Evolutionary conservation across 306 rosid genomes (phyloP).

Genomic region (Pyrus pyrifolia): DNA sequence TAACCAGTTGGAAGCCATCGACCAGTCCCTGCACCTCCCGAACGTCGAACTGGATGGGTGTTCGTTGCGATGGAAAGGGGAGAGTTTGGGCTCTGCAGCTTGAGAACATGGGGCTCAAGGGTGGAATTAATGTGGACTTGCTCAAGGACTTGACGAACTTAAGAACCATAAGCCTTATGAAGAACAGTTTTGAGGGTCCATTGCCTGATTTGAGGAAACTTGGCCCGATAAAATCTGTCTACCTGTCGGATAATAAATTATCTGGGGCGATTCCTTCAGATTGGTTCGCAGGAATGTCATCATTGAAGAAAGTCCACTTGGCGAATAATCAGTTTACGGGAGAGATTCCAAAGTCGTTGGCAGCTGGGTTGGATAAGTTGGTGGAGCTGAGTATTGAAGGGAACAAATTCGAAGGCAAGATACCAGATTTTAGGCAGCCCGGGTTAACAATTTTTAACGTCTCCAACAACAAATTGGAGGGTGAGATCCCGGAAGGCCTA

Average conservation of each 20-base stretch:
- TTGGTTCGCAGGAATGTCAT: conserved; percentile 35
- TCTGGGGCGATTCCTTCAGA: conserved; percentile 44
- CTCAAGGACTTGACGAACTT: conserved; percentile 38
- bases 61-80: conserved; percentile 43
- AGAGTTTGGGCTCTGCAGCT: conserved; percentile 53
- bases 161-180: conserved; percentile 52
- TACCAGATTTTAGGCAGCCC: conserved; percentile 34
- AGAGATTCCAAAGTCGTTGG: conserved; percentile 46
- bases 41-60: conserved; percentile 42
- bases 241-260: conserved; percentile 54
- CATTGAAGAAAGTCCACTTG: conserved; percentile 64
- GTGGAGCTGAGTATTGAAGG: conserved; percentile 48
- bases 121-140: conserved; percentile 37
- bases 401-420: conserved; percentile 48
- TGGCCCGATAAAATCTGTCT: conserved; percentile 36
- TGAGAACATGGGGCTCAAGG: conserved; percentile 57
- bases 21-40: conserved; percentile 34
- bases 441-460: conserved; percentile 30
- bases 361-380: conserved; percentile 32
- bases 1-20: conserved; percentile 34
- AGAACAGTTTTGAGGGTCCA: conserved; percentile 40
- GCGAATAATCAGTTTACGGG: conserved; percentile 52
- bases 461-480: conserved; percentile 52
- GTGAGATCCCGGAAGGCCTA: conserved; percentile 44
- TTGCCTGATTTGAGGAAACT: conserved; percentile 45